A percentile compares a stretch with the other conserved stretches of the same genome.
Conservation (phyloP, 306 rosid genomes). For the Castanea mollissima region DNA sequence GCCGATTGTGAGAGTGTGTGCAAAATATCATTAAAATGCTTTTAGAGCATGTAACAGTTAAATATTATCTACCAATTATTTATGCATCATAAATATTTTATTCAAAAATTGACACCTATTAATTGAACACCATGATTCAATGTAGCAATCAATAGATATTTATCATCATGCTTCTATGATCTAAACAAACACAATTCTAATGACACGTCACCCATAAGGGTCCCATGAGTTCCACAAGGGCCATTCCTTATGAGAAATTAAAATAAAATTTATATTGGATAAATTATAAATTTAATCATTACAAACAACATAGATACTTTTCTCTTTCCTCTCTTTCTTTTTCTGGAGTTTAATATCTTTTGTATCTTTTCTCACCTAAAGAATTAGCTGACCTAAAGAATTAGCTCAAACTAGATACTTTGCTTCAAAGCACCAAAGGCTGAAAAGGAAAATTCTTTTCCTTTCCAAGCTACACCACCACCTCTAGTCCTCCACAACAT, state of each 20-base stretch:
- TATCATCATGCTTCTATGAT: no score
- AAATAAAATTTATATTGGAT: no score
- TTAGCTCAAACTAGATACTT: constrained; percentile 42
- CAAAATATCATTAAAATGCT: background rate
- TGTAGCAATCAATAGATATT: no score
- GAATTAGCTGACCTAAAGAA: constrained; percentile 1
- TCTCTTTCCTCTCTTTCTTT: background rate
- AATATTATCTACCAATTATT: no score
- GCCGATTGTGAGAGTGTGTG: background rate
- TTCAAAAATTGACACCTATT: no score
- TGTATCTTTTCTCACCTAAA: background rate
- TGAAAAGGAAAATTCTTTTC: constrained; percentile 30
- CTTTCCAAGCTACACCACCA: constrained; percentile 14
- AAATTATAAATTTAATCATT: no score
- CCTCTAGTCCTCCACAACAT: constrained; percentile 8
- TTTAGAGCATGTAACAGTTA: background rate
- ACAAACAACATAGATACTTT: background rate
- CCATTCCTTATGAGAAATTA: no score
- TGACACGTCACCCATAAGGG: no score
- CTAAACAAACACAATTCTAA: no score
- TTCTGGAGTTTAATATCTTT: background rate
- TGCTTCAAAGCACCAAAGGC: constrained; percentile 54
- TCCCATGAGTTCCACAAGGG: no score
- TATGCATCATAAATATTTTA: no score
- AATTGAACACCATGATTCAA: no score